Conservation (phyloP, 2,329 filamentous ascomycete genomes). For the Claviceps maximensis region DNA sequence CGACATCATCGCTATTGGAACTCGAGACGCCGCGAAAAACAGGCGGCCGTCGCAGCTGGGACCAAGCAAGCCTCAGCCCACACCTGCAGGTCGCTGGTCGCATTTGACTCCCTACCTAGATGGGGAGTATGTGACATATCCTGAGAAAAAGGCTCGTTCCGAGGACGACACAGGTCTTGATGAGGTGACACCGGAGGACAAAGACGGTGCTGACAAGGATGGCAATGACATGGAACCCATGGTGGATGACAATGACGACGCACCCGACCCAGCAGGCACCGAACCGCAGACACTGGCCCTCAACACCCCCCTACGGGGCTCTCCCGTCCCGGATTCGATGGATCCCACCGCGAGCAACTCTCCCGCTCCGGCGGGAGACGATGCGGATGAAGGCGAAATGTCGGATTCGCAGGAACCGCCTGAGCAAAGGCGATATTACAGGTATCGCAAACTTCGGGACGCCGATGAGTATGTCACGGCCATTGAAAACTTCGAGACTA, state of each 20-base stretch:
- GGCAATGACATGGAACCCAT: constrained; percentile 17
- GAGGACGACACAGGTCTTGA: constrained; percentile 20
- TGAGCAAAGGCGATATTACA: constrained; percentile 21
- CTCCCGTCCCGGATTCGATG: constrained; percentile 25
- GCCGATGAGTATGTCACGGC: constrained; percentile 34
- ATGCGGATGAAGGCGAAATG: constrained; percentile 23
- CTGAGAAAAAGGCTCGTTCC: constrained; percentile 21
- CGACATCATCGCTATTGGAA: not conserved
- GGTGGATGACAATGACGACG: constrained; percentile 21
- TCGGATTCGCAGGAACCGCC: constrained; percentile 21
- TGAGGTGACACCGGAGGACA: constrained; percentile 19
- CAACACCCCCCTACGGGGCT: constrained; percentile 25
- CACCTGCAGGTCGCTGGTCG: constrained; percentile 22
- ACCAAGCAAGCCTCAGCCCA: constrained; percentile 15
- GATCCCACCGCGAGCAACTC: constrained; percentile 25
- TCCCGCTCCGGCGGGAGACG: constrained; percentile 23
- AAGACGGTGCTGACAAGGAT: constrained; percentile 14
- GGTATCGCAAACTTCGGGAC: constrained; percentile 37
- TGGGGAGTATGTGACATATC: constrained; percentile 25
- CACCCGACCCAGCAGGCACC: constrained; percentile 14
- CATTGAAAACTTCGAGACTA: constrained; percentile 36
- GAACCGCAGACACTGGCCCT: constrained; percentile 24
- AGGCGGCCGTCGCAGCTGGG: constrained; percentile 3
- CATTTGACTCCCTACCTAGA: constrained; percentile 28
- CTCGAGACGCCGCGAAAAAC: not conserved